Percentiles rank a stretch among this genome's conserved stretches.
Conservation (phyloP, 1,284 basidiomycete species). For the Marasmius oreades region DNA sequence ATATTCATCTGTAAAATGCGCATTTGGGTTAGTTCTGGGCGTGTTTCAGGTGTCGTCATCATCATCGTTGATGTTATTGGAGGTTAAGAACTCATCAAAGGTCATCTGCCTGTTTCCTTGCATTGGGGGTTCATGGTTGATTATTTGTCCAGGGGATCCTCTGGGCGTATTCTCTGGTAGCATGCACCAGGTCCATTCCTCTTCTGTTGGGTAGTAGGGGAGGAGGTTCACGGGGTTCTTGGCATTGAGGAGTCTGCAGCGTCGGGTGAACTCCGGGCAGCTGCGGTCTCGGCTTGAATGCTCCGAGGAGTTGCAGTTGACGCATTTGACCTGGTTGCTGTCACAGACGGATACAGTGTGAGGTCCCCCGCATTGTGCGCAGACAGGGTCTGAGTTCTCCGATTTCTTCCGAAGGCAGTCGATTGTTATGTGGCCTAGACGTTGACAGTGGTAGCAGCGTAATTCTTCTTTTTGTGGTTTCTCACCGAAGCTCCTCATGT, state of each 20-base stretch:
- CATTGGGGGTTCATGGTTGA: too few relatives aligned
- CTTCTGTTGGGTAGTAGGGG: slow-evolving; percentile 12
- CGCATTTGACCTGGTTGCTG: slow-evolving; percentile 3
- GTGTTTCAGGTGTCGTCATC: neutral
- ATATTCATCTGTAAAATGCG: slow-evolving; percentile 17
- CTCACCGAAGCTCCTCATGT: neutral
- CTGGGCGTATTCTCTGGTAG: neutral
- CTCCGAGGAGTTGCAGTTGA: slow-evolving; percentile 10
- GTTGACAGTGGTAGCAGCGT: slow-evolving; percentile 11
- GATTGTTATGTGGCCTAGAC: neutral
- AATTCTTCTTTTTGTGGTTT: slow-evolving; percentile 7
- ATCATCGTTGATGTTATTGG: neutral
- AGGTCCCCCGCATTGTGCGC: slow-evolving; percentile 6
- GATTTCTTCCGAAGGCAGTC: neutral
- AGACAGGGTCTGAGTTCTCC: neutral
- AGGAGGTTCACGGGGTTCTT: slow-evolving; percentile 10
- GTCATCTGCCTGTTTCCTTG: neutral
- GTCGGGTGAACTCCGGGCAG: slow-evolving; percentile 8
- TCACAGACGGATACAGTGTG: slow-evolving; percentile 10
- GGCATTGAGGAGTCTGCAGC: neutral
- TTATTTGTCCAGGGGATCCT: neutral
- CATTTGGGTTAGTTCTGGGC: neutral
- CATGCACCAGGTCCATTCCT: slow-evolving; percentile 9
- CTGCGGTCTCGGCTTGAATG: slow-evolving; percentile 14
- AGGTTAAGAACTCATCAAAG: neutral